Percentiles rank a stretch among this genome's conserved stretches.
Evolutionary conservation across 176 grass and related monocot genomes (phyloP).

Genomic region (Tillandsia fasciculata): DNA sequence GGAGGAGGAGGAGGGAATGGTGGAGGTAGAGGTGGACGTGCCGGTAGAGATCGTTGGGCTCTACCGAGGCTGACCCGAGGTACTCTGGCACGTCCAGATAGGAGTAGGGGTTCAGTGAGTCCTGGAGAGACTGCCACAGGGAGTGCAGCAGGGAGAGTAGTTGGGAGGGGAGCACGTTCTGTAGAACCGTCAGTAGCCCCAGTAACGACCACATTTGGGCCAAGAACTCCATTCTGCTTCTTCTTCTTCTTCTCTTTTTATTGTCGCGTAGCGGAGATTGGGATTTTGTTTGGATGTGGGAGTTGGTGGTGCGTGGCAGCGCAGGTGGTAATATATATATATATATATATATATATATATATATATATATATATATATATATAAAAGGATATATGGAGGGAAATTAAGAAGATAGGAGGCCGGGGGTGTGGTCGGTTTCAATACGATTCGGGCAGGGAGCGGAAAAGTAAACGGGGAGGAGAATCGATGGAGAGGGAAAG

Average conservation of each 20-base stretch:
- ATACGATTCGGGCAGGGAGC: background rate
- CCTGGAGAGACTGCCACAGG: slow-evolving; percentile 81
- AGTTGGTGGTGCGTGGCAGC: background rate
- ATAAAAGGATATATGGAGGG: slow-evolving; percentile 1
- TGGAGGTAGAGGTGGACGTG: slow-evolving; percentile 95
- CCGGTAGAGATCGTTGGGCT: slow-evolving; percentile 88
- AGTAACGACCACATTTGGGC: slow-evolving; percentile 96
- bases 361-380: background rate
- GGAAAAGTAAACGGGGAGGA: background rate
- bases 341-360: background rate
- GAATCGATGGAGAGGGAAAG: background rate
- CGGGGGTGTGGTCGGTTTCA: slow-evolving; percentile 5
- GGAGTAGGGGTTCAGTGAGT: slow-evolving; percentile 88
- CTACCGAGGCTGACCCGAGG: slow-evolving; percentile 74
- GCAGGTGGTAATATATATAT: slow-evolving; percentile 5
- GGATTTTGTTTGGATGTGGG: slow-evolving; percentile 4
- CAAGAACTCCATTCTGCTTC: slow-evolving; percentile 58
- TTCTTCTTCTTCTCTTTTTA: background rate
- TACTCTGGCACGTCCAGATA: slow-evolving; percentile 95
- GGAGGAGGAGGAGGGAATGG: slow-evolving; percentile 60
- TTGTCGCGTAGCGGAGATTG: background rate
- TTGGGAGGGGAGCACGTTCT: slow-evolving; percentile 92
- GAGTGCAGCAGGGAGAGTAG: slow-evolving; percentile 80
- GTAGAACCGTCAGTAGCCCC: slow-evolving; percentile 91
- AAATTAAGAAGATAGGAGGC: slow-evolving; percentile 6